Percentiles rank a stretch among this genome's conserved stretches.
Evolutionary conservation across 257 asterid genomes (phyloP).

Genomic region (Solanum bukasovii): DNA sequence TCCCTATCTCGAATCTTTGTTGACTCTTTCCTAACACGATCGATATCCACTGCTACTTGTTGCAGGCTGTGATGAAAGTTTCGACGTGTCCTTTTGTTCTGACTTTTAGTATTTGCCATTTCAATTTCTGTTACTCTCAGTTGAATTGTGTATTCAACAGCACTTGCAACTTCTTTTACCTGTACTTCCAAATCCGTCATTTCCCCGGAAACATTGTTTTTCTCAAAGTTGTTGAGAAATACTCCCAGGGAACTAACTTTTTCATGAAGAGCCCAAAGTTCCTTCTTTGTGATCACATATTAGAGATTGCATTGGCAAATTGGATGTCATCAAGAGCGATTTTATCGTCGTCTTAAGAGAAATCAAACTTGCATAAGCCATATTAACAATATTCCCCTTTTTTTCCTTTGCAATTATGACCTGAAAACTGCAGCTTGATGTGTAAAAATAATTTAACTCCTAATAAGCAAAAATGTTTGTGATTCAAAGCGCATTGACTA

Average conservation of each 20-base stretch:
- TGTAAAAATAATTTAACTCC: no score
- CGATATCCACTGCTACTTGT: neutral
- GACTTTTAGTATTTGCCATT: neutral
- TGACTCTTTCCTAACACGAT: neutral
- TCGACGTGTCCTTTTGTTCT: neutral
- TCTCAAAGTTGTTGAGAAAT: neutral
- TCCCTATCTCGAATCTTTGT: neutral
- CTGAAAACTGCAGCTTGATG: no score
- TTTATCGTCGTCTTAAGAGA: neutral
- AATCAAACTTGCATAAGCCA: neutral
- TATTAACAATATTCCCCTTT: no score
- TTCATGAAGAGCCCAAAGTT: neutral
- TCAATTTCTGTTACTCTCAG: neutral
- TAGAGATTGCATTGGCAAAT: neutral
- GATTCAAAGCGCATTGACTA: no score
- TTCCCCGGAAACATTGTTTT: neutral
- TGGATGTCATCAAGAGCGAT: neutral
- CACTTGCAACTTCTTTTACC: neutral
- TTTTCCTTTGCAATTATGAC: no score
- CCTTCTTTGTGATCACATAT: neutral
- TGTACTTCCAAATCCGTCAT: neutral
- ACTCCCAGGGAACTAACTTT: neutral
- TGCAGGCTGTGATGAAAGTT: neutral
- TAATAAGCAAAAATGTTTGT: no score
- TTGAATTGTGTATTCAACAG: neutral